Base-by-base conservation (phyloP, 176 grass and related monocot genomes). In the Cenchrus purpureus region DNA sequence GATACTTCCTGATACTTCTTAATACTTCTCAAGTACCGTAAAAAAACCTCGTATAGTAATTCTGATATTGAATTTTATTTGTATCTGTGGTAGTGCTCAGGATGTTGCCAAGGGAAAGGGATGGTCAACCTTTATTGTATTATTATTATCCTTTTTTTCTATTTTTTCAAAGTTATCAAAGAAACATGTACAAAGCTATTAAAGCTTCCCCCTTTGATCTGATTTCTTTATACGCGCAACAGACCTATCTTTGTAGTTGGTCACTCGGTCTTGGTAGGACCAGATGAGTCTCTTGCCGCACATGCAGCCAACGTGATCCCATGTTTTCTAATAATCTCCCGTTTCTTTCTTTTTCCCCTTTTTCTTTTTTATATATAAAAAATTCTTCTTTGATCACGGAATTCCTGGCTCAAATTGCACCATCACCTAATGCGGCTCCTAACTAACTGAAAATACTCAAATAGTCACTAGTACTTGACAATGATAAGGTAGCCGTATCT, bases 301-400 rank as follows among this genome's bases (percentile, higher is more conserved):
- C 81, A 80, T 81, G 89, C 85, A 76, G 13, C 25, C 53, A 79
- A 80, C 85, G 85, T 91, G 89, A 91, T 80, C 70, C 85, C 85
- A 84, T 87, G 85, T 87, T 84, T 87, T 65, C n/a, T 48, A 51
- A 40, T 40, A 14, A 14, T 83, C 17, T 37, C 73, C 6, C 6
- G 55, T 66, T 31, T 16, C 6, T 16, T 55, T 20, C 6, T 8
- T 1, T 7, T 60, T 19, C 11, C 15, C 0, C n/a, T 62, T 60
- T 49, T 42, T 65, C 64, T 13, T 22, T 1, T n/a, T 75, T 63
- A 5, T 17, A 1, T 25, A 62, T n/a, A 28, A 20, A 16, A 68
- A 81, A 65, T 4, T 8, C 19, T 12, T 40, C 37, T 40, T 40
- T 64, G 76, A 75, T 71, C 54, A 62, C 84, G 89, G 76, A 32